Evolutionary conservation across 768 basidiomycete species (phyloP).

Genomic region (Phlegmacium glaucopus): DNA sequence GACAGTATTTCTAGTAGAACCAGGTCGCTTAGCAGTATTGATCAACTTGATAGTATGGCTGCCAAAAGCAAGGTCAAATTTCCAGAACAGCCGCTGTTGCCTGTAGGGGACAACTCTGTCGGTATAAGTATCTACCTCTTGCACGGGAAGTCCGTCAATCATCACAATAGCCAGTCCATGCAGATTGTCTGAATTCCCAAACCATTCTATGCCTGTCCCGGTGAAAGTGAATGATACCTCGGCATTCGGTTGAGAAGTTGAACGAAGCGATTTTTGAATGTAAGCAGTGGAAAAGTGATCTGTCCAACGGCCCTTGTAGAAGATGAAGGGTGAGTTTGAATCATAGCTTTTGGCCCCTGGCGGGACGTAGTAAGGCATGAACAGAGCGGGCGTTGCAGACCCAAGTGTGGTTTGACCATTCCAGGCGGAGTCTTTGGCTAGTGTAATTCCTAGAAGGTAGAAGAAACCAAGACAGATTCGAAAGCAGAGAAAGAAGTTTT

Average conservation of each 20-base stretch:
- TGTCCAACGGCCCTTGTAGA: slow-evolving; percentile 59
- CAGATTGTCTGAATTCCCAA: slow-evolving; percentile 51
- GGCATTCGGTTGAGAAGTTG: slow-evolving; percentile 47
- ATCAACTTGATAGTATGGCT: slow-evolving; percentile 64
- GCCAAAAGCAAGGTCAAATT: slow-evolving; percentile 45
- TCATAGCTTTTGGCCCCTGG: slow-evolving; percentile 69
- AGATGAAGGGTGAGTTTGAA: slow-evolving; percentile 64
- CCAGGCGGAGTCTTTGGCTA: slow-evolving; percentile 53
- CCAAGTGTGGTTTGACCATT: slow-evolving; percentile 58
- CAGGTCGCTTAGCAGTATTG: slow-evolving; percentile 44
- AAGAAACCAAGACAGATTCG: not conserved
- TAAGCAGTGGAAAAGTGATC: slow-evolving; percentile 50
- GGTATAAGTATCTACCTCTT: slow-evolving; percentile 45
- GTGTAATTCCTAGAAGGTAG: slow-evolving; percentile 2
- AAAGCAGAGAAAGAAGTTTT: too few species aligned
- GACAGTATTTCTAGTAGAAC: slow-evolving; percentile 29
- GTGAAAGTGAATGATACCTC: slow-evolving; percentile 55
- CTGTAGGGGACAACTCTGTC: slow-evolving; percentile 26
- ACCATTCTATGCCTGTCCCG: slow-evolving; percentile 81
- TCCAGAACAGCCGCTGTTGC: slow-evolving; percentile 67
- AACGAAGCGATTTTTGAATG: slow-evolving; percentile 45
- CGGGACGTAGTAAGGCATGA: slow-evolving; percentile 73
- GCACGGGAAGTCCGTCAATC: slow-evolving; percentile 49
- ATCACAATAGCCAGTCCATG: slow-evolving; percentile 58
- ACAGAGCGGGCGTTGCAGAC: slow-evolving; percentile 40